Evolutionary conservation across 331 rosid genomes (phyloP).

Genomic region (Quercus lobata): DNA sequence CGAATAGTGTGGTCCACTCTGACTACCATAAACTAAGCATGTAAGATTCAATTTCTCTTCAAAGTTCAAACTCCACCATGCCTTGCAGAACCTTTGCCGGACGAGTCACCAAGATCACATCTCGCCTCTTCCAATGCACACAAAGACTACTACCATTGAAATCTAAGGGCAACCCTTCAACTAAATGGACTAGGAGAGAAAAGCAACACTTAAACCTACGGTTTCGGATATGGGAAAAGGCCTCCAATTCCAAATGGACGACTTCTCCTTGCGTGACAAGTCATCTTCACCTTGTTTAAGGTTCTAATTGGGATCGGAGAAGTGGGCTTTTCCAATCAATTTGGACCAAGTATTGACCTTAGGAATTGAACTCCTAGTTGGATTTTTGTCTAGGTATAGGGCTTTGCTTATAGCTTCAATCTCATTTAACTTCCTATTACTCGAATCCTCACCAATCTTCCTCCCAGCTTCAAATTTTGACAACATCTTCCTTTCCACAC

Average conservation of each 20-base stretch:
- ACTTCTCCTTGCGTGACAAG: slow-evolving; percentile 55
- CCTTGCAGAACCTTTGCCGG: slow-evolving; percentile 57
- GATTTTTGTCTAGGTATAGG: slow-evolving; percentile 46
- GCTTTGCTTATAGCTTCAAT: slow-evolving; percentile 80
- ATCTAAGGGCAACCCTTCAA: slow-evolving; percentile 58
- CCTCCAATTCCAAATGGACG: slow-evolving; percentile 81
- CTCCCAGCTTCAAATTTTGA: slow-evolving; percentile 58
- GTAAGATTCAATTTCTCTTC: slow-evolving; percentile 55
- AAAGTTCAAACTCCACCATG: slow-evolving; percentile 57
- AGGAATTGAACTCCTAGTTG: slow-evolving; percentile 35
- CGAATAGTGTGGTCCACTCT: slow-evolving; percentile 58
- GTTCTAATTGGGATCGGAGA: slow-evolving; percentile 42
- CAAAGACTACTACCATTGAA: slow-evolving; percentile 44
- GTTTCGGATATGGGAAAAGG: slow-evolving; percentile 43
- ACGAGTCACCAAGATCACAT: slow-evolving; percentile 45
- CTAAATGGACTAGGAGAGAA: slow-evolving; percentile 60
- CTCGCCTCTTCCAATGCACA: slow-evolving; percentile 78
- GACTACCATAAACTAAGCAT: slow-evolving; percentile 70
- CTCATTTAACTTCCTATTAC: slow-evolving; percentile 61
- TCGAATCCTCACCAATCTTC: slow-evolving; percentile 53
- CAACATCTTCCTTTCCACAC: slow-evolving; percentile 37
- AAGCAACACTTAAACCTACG: slow-evolving; percentile 65
- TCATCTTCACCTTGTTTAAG: slow-evolving; percentile 35
- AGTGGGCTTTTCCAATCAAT: slow-evolving; percentile 29
- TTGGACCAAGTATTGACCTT: slow-evolving; percentile 28